Base-by-base conservation (phyloP, 208 protist species). In the Lotmaria passim region DNA sequence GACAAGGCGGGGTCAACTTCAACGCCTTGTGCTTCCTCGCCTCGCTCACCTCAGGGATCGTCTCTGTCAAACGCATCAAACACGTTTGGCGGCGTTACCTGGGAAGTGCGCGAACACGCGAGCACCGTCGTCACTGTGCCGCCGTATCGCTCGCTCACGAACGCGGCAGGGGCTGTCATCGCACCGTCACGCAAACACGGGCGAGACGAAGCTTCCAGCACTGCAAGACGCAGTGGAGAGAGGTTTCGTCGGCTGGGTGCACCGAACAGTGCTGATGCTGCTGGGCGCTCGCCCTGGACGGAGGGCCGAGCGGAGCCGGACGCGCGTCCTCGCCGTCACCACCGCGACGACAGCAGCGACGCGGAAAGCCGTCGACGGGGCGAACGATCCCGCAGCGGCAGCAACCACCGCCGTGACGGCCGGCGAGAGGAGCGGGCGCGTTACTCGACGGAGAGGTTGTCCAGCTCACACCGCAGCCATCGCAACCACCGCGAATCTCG, bases 381-480 rank as follows among this genome's bases (percentile, higher is more conserved):
- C 5, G 41, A 51, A 14, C 59, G 59, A 0, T 28, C 48, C 31
- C 26, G 31, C 28, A 23, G 59, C 44, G 41, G 59, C 41, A 34
- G 44, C 59, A 21, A 44, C 38, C 33, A 23, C 23, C 21, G 28
- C 48, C 26, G 58, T 14, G 28, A 51, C 39, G 31, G 41, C 1
- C 30, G 34, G 46, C 39, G 66, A 19, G 11, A 44, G 26, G 66
- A 58, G 19, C 46, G 31, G n/a, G 3, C 21, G 19, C 46, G 28
- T n/a, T 38, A 36, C 56, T 23, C 26, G 31, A 23, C 41, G n/a
- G 66, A 41, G 34, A 26, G 24, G 3, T 14, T 36, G 39, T 56
- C 66, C 14, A 28, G n/a, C 24, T 57, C 66, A 7, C 46, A 56
- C 19, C 66, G 12, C 34, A 52, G 41, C 31, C 34, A 39, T 38